Base-by-base conservation (phyloP, 2,329 filamentous ascomycete species). In the Sarocladium kiliense region DNA sequence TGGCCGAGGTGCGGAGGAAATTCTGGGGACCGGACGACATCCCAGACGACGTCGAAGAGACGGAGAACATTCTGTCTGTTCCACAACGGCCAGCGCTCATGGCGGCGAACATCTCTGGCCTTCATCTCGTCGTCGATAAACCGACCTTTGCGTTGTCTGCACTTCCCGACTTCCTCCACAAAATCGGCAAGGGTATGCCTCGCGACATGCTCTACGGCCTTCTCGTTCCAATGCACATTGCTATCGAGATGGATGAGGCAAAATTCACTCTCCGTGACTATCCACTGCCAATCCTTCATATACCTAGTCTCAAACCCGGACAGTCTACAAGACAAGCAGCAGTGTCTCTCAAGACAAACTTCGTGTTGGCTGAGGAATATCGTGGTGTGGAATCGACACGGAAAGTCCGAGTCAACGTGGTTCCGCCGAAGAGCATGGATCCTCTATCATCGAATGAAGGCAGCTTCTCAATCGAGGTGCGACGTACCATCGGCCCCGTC, bases 161-260 rank as follows among this genome's bases (percentile, higher is more conserved):
- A 12, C 84, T 93, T 55, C 89, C 93, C 0, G 82, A 88, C 16
- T 99, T 96, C 66, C 75, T 99, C 25, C 82, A 97, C 66, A 83
- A 84, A 49, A 86, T 97, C 56, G 94, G 94, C n/a, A 99, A 99
- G 73, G 94, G 94, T 1, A 95, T 99, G 84, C 94, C 94, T 1
- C 79, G 84, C 59, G 87, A 95, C 64, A 99, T 91, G 82, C 78
- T 93, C 65, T 99, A 97, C 68, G 86, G 91, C 10, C 77, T 99
- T 19, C 79, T 99, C 18, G 77, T 99, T 11, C 95, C 94, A 0
- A 91, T 97, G 86, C 89, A 88, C 68, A 79, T 99, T 2, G 86
- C 91, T 60, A 80, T 99, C 59, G 89, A 89, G 58, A 92, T 97
- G 85, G 89, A 91, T 51, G 94, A 99, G 70, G 90, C 87, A 10